Base-by-base conservation (phyloP, 495 filamentous ascomycete genomes). In the Massariosphaeria phaeospora region DNA sequence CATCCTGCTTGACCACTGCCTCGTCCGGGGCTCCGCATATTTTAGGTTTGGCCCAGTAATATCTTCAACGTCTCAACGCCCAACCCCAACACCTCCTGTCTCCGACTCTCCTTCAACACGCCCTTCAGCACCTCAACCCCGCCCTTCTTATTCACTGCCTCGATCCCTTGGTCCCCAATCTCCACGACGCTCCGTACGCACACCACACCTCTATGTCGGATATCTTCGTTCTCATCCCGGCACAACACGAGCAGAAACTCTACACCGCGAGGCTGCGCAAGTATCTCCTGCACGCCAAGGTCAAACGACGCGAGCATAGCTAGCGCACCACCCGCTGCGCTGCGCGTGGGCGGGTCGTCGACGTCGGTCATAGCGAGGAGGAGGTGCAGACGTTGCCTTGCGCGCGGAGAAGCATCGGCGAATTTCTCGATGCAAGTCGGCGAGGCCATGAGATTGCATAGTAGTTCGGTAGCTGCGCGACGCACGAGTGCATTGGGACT, bases 371-470 rank as follows among this genome's bases (percentile, higher is more conserved):
- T 78, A 3, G 91, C 91, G 12, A 96, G 77, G 10, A 98, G 67
- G 21, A 96, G 79, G 62, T 91, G 85, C 45, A 96, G 66, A 17
- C 90, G 75, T 48, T 88, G 84, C 1, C 72, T 73, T 1, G 89
- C 86, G 25, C 51, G 55, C 45, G 80, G 73, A 8, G 76, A 75
- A 18, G 82, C 84, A 43, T 85, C 86, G 0, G 84, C 87, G 59
- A 89, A 95, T 38, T 86, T 78, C 31, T 83, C 76, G 10, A 89
- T 70, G 2, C 88, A 88, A 2, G 80, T 71, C n/a, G 88, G 80
- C 41, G 79, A 82, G 48, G 84, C 84, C 70, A 90, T 86, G 42
- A 98, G 75, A 63, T 98, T 98, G 72, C 93, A 98, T 40, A 96
- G 73, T 15, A 98, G 76, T 70, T 98, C 91, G 25, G 85, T 85